Base-by-base conservation (phyloP, 2,329 filamentous ascomycete species). In the Fusarium proliferatum region DNA sequence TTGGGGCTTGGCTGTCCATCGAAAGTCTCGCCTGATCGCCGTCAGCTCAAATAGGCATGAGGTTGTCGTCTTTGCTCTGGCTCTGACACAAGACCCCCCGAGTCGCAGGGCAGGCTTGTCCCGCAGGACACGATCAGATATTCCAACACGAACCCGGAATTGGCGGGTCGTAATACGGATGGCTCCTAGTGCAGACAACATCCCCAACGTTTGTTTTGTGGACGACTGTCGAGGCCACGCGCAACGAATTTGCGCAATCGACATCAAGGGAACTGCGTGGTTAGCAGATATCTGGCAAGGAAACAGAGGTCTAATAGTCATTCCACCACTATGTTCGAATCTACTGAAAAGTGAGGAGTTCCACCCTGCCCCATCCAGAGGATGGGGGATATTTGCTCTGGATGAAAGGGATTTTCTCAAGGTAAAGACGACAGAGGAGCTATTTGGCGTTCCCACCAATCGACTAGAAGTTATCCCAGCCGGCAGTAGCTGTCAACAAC, bases 1-100 rank as follows among this genome's bases (percentile, higher is more conserved):
- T 5, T 99, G 96, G 96, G 96, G 96, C 0, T 82, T 97, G 53
- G 92, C 94, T 12, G 88, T 97, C 16, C 96, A 98, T 80, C 88
- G 90, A 69, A 85, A 91, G 71, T 94, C 94, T n/a, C 90, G 95
- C 1, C 85, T 98, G 69, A 92, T 99, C 71, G 96, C 96, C 1
- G 92, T 97, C 43, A 94, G 93, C 76, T 91, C 93, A 1, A 99
- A 99, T 79, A 88, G 87, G 8, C 79, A 79, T 58, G 86, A 88
- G 70, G 81, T 88, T 11, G 87, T 84, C 2, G 85, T 90, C 2
- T 90, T 90, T 75, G 86, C 86, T 2, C 84, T 86, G 71, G 85
- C 85, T 9, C 77, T 86, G 51, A 68, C 77, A 51, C 64, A 63
- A 13, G 57, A 64, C 3, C 51, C 49, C 23, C 46, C 41, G 33